Evolutionary conservation across 108 stramenopile genomes (phyloP).

Genomic region (Stephanodiscus minutulus): DNA sequence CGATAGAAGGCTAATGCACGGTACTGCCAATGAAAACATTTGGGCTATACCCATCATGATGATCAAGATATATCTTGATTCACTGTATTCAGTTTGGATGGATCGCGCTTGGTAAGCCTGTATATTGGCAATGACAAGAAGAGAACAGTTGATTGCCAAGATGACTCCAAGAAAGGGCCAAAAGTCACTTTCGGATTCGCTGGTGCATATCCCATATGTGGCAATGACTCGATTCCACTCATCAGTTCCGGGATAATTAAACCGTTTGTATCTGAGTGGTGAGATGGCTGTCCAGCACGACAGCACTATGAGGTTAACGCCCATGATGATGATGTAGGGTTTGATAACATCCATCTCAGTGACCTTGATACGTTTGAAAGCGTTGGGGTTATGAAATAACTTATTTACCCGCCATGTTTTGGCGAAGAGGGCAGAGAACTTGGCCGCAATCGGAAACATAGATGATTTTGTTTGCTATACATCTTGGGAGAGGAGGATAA

Average conservation of each 20-base stretch:
- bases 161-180: slow-evolving; percentile 9
- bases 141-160: slow-evolving; percentile 21
- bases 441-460: not conserved
- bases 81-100: slow-evolving; percentile 52
- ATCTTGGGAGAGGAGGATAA: not conserved
- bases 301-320: slow-evolving; percentile 41
- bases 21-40: slow-evolving; percentile 49
- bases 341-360: slow-evolving; percentile 51
- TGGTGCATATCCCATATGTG: slow-evolving; percentile 12
- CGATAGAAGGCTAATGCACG: slow-evolving; percentile 43
- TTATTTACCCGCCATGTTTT: not conserved
- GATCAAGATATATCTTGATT: slow-evolving; percentile 49
- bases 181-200: not conserved
- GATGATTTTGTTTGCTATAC: not conserved
- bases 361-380: slow-evolving; percentile 22
- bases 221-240: not conserved
- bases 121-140: slow-evolving; percentile 37
- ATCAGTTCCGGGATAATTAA: slow-evolving; percentile 6
- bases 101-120: slow-evolving; percentile 60
- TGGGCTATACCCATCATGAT: slow-evolving; percentile 56
- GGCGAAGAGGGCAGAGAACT: not conserved
- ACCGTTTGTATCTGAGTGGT: slow-evolving; percentile 42
- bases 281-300: slow-evolving; percentile 57
- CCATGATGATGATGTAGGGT: slow-evolving; percentile 51
- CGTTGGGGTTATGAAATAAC: slow-evolving; percentile 1